These are phyloP conservation scores for Chlamydomonas urium DNA, from an alignment of 139 green algal species.

Conservation along the genomic window DNA sequence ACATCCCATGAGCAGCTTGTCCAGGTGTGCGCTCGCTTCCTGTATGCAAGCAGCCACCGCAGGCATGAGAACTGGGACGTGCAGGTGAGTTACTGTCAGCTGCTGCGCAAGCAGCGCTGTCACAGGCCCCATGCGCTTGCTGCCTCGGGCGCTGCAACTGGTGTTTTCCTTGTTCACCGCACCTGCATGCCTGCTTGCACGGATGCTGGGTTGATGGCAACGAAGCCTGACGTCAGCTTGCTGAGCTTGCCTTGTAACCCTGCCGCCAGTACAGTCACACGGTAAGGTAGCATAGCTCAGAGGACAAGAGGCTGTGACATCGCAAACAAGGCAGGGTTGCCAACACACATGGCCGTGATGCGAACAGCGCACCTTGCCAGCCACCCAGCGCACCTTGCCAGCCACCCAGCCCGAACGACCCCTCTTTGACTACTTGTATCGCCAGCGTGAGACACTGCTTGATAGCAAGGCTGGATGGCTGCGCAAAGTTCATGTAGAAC, in stretches of 20 bases:
- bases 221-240: constrained; percentile 37
- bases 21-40: constrained; percentile 3
- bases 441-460: constrained; percentile 56
- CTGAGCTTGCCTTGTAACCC: constrained; percentile 48
- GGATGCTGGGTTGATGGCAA: constrained; percentile 29
- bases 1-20: constrained; percentile 8
- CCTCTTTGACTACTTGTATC: constrained; percentile 41
- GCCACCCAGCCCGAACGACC: constrained; percentile 19
- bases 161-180: neutral
- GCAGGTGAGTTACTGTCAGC: constrained; percentile 68
- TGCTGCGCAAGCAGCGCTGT: constrained; percentile 93
- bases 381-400: constrained; percentile 26
- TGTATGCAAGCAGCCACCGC: neutral
- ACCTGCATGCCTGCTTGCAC: constrained; percentile 36
- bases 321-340: neutral
- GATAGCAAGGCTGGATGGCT: constrained; percentile 52
- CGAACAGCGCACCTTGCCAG: neutral
- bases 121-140: constrained; percentile 39
- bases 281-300: neutral
- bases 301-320: neutral
- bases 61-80: neutral
- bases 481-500: constrained; percentile 53
- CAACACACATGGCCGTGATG: neutral
- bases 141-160: constrained; percentile 27
- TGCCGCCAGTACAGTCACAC: constrained; percentile 7